A percentile compares a stretch with the other conserved stretches of the same genome.
phyloP scores from a whole-genome alignment of 164 flowering plant species.

The Saururus chinensis region DNA sequence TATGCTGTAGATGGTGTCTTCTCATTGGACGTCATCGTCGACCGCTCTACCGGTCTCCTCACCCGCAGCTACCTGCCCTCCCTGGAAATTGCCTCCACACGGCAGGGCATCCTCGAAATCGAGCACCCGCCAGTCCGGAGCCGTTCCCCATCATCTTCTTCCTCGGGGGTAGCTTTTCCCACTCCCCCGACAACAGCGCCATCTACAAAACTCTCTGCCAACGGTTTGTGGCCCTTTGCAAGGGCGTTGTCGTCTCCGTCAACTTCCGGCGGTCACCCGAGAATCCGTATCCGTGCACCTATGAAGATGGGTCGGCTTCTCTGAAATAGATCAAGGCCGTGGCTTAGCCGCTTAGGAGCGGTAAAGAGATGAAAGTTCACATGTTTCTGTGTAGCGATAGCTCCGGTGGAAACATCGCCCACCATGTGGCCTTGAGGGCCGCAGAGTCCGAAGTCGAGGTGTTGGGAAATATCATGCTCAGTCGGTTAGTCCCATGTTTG shows the following conservation, averaged over 20 bases:
- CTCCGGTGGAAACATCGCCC: constrained; percentile 74
- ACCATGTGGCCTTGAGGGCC: constrained; percentile 50
- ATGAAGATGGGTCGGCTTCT: constrained; percentile 84
- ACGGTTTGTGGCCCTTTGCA: constrained; percentile 48
- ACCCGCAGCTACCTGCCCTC: constrained; percentile 45
- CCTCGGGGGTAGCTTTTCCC: constrained; percentile 89
- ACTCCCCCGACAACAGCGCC: constrained; percentile 70
- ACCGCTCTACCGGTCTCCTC: constrained; percentile 38
- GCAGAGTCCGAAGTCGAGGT: constrained; percentile 44
- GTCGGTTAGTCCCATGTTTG: constrained; percentile 83
- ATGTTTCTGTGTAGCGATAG: constrained; percentile 73
- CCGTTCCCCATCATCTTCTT: too few species aligned
- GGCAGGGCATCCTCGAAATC: constrained; percentile 23
- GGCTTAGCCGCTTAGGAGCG: constrained; percentile 59
- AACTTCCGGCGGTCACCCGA: constrained; percentile 78
- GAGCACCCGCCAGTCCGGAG: too few species aligned
- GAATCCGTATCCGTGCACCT: constrained; percentile 63
- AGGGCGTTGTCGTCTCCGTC: constrained; percentile 72
- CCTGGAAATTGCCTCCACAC: constrained; percentile 15
- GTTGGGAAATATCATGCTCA: constrained; percentile 56
- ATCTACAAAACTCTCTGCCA: constrained; percentile 74
- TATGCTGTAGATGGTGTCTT: constrained; percentile 70
- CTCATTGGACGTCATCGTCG: constrained; percentile 72
- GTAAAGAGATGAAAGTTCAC: constrained; percentile 49
- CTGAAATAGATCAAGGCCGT: constrained; percentile 59